These are phyloP conservation scores for Pezicula neosporulosa DNA, from an alignment of 2,329 filamentous ascomycete species.

Conservation along the genomic window DNA sequence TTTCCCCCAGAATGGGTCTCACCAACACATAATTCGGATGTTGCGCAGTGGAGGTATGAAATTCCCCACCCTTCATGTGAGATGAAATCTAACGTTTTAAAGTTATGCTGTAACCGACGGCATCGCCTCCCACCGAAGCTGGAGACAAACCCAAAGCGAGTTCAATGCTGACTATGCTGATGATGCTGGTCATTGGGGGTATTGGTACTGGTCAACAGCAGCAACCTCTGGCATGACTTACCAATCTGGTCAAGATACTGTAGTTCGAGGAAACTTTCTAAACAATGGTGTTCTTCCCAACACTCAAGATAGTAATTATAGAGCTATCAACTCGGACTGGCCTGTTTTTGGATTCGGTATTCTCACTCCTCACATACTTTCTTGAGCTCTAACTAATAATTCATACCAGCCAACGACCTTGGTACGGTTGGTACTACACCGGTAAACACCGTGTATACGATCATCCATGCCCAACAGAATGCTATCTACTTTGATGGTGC, in stretches of 20 bases:
- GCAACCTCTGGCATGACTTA: conserved; percentile 54
- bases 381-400: neutral
- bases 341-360: conserved; percentile 72
- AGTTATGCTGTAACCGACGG: conserved; percentile 21
- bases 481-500: conserved; percentile 21
- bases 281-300: conserved; percentile 60
- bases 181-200: conserved; percentile 67
- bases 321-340: conserved; percentile 67
- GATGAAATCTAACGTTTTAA: neutral
- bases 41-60: conserved; percentile 55
- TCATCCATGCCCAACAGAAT: conserved; percentile 23
- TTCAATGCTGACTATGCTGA: conserved; percentile 26
- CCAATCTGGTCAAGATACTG: conserved; percentile 64
- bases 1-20: conserved; percentile 57
- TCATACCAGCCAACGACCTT: conserved; percentile 16
- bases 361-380: neutral
- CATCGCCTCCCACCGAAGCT: conserved; percentile 19
- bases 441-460: conserved; percentile 19
- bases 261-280: conserved; percentile 64
- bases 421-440: conserved; percentile 15
- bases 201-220: conserved; percentile 70
- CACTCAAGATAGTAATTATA: conserved; percentile 59
- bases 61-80: neutral
- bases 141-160: conserved; percentile 21
- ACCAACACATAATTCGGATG: conserved; percentile 53